Evolutionary conservation across 2,329 filamentous ascomycete species (phyloP), one percentile per base, ranked within the genome.

Genomic region (Macrophomina pseudophaseolina): DNA sequence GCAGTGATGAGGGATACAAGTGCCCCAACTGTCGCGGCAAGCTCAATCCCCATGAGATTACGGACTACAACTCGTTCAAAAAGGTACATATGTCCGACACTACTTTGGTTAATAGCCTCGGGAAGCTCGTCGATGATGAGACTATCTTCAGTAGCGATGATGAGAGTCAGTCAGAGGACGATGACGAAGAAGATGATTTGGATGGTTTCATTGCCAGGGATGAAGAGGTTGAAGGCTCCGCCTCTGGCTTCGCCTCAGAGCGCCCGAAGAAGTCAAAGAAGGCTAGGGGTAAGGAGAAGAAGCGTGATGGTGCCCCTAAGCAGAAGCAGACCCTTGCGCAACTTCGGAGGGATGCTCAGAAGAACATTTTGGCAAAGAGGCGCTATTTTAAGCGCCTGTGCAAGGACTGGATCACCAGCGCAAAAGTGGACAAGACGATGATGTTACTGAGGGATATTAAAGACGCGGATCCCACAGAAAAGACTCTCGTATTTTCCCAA

Each of bases 401-500:
- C 30, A 87, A 90, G 74, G 80, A 87, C 33, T 97, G 88, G 86
- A 80, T 90, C 66, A 84, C 91, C 1, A 95, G 91, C 23, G 88
- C 91, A 33, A 95, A 94, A 78, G 88, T 92, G 35, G 86, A 87
- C 28, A 89, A 90, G 74, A 87, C 88, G 6, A 79, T 91, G 66
- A 87, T 91, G 65, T 83, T 94, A 6, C 80, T 94, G 12, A 74
- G 80, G 11, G 75, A 80, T 14, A 83, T 87, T 66, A 77, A 82
- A 64, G 72, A 72, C n/a, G 78, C 79, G 9, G 80, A 82, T 38
- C 73, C 85, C 2, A 85, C 84, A 1, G 90, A 93, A 75, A 94
- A 94, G 78, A 92, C 90, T 0, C 90, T 95, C 64, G 86, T 95
- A 69, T 95, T 95, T 80, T 91, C 88, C 66, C 91, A 93, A 72